Base-by-base conservation (phyloP, 164 flowering plant species). In the Aristolochia contorta region DNA sequence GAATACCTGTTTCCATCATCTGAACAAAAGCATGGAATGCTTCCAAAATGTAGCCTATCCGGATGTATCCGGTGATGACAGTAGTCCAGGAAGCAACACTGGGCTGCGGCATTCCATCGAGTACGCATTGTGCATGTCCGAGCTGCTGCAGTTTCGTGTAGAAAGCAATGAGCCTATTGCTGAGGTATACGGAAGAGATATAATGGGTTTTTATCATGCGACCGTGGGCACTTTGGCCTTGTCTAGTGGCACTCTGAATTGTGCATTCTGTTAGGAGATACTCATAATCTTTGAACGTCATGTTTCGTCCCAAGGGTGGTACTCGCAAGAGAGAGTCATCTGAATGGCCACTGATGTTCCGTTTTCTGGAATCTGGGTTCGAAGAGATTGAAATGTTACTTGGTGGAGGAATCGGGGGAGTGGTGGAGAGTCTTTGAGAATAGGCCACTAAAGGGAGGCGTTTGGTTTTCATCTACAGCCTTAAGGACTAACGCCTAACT, bases 21-120 rank as follows among this genome's bases (percentile, higher is more conserved):
- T 60, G 46, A 13, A 60, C 19, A 22, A 73, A 73, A 46, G 70
- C 60, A 20, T 16, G 18, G 54, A 67, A 61, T 9, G 73, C 65
- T 24, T 69, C 71, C 12, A 13, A 19, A 19, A 27, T 32, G 16
- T 16, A 23, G 12, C 70, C 69, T 16, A 30, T 66, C 13, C 64
- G 70, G 0, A 70, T 47, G 63, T 69, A 73, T 47, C 56, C 73
- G 1, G 77, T 60, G 16, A 69, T 69, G 71, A 69, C 46, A 13
- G 73, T 71, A 0, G 73, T 73, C 71, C 71, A 73, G 47, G 73
- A 66, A 23, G 70, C 77, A 2, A 73, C 68, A 60, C 54, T 73
- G 25, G 68, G 54, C 49, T 73, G 63, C 18, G 57, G 47, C 73
- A 73, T 73, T 73, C 60, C 23, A 53, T 73, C 77, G 54, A 73